A percentile compares a stretch with the other conserved stretches of the same genome.
Evolutionary conservation across 768 basidiomycete genomes (phyloP).

Genomic region (Ramaria rubella): DNA sequence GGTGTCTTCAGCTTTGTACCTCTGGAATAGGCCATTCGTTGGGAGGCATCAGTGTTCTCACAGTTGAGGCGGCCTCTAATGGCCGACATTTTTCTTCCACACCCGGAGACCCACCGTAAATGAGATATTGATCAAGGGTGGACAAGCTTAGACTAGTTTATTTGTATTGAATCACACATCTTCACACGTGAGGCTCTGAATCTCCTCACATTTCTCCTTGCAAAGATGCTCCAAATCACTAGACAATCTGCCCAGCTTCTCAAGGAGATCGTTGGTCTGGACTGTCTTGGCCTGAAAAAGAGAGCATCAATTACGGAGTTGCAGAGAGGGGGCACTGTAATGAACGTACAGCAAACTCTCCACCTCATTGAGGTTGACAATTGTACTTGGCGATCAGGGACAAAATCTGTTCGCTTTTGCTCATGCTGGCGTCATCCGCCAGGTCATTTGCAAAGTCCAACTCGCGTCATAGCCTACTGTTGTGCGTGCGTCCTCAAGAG

Average conservation of each 20-base stretch:
- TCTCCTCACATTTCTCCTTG: constrained; percentile 97
- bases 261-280: constrained; percentile 89
- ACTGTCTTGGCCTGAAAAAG: constrained; percentile 77
- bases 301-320: constrained; percentile 4
- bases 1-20: too few relatives aligned
- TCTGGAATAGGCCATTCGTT: too few relatives aligned
- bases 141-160: too few relatives aligned
- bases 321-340: background rate
- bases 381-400: constrained; percentile 88
- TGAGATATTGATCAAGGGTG: too few relatives aligned
- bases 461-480: constrained; percentile 83
- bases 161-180: too few relatives aligned
- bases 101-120: too few relatives aligned
- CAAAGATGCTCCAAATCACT: constrained; percentile 74
- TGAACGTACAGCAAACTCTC: constrained; percentile 88
- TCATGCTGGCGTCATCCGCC: constrained; percentile 87
- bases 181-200: constrained; percentile 85
- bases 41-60: too few relatives aligned
- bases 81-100: too few relatives aligned
- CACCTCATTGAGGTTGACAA: constrained; percentile 89
- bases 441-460: constrained; percentile 93
- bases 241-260: constrained; percentile 67
- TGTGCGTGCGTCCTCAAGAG: too few relatives aligned
- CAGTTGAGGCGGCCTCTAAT: too few relatives aligned
- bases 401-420: constrained; percentile 91